These are phyloP conservation scores for Geranomyces variabilis DNA, from an alignment of 192 early-diverging fungal species.

Conservation along the genomic window DNA sequence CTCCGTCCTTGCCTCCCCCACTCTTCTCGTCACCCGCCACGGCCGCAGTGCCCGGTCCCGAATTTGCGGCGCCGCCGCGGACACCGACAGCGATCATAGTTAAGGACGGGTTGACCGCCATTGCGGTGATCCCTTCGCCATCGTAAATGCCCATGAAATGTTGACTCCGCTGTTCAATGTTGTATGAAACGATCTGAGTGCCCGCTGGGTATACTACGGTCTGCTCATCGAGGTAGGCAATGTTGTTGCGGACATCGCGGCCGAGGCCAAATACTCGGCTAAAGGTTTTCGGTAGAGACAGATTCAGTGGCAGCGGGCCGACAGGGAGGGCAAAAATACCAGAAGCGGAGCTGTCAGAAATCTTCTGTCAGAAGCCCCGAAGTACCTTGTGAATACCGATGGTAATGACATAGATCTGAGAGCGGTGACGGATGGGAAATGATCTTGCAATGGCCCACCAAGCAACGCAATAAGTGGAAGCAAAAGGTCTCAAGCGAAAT, in stretches of 20 bases:
- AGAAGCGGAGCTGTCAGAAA: too few species aligned
- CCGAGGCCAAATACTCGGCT: slow-evolving; percentile 59
- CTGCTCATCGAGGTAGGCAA: slow-evolving; percentile 53
- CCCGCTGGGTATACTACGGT: slow-evolving; percentile 57
- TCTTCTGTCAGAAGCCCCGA: not conserved
- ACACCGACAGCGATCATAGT: slow-evolving; percentile 25
- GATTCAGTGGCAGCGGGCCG: not conserved
- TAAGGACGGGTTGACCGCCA: slow-evolving; percentile 39
- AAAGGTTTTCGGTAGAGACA: not conserved
- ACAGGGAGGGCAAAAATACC: too few species aligned
- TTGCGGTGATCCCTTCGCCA: slow-evolving; percentile 47
- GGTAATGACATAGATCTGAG: not conserved
- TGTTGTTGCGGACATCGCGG: slow-evolving; percentile 43
- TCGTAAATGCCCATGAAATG: slow-evolving; percentile 49
- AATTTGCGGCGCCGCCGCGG: not conserved
- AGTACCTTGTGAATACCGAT: not conserved
- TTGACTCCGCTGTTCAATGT: slow-evolving; percentile 59
- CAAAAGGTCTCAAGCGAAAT: too few species aligned
- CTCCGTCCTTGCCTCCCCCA: not conserved
- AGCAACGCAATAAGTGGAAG: too few species aligned
- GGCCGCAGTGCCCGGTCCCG: not conserved
- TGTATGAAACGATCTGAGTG: slow-evolving; percentile 54
- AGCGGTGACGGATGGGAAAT: too few species aligned
- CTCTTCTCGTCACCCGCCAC: not conserved
- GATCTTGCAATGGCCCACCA: too few species aligned